These are phyloP conservation scores for Solanum clarkiae DNA, from an alignment of 257 asterid genomes.

Conservation along the genomic window DNA sequence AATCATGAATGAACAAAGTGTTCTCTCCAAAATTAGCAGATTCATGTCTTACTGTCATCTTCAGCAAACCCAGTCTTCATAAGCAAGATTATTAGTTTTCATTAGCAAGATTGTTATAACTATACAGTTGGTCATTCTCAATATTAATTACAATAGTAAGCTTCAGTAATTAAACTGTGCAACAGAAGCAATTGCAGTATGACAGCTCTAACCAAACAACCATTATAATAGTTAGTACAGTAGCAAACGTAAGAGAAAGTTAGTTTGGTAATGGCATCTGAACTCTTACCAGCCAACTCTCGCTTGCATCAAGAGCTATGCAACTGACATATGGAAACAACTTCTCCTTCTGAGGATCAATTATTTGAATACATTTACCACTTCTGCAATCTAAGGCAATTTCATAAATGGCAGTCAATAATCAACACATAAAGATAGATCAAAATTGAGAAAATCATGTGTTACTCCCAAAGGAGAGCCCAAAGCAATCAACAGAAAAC, in stretches of 20 bases:
- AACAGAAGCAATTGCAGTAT: background rate
- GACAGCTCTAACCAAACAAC: background rate
- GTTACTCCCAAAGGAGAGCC: background rate
- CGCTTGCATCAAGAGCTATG: slow-evolving; percentile 83
- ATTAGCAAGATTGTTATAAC: background rate
- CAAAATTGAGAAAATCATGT: background rate
- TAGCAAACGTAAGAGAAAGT: background rate
- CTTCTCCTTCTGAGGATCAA: slow-evolving; percentile 40
- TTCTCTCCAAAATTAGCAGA: background rate
- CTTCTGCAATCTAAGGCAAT: slow-evolving; percentile 61
- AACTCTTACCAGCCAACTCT: slow-evolving; percentile 94
- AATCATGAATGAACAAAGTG: background rate
- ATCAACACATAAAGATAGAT: background rate
- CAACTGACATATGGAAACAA: slow-evolving; percentile 57
- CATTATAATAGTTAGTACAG: background rate
- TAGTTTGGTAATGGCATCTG: background rate
- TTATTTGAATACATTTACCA: slow-evolving; percentile 73
- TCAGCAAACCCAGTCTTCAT: background rate
- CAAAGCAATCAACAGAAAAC: background rate
- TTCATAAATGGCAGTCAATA: slow-evolving; percentile 4
- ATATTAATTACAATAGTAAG: background rate
- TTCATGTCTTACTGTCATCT: background rate
- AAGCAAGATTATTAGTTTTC: background rate
- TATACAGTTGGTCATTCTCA: background rate
- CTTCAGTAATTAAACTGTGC: background rate